Evolutionary conservation across 2,329 filamentous ascomycete species (phyloP).

Genomic region (Apiospora pterosperma): DNA sequence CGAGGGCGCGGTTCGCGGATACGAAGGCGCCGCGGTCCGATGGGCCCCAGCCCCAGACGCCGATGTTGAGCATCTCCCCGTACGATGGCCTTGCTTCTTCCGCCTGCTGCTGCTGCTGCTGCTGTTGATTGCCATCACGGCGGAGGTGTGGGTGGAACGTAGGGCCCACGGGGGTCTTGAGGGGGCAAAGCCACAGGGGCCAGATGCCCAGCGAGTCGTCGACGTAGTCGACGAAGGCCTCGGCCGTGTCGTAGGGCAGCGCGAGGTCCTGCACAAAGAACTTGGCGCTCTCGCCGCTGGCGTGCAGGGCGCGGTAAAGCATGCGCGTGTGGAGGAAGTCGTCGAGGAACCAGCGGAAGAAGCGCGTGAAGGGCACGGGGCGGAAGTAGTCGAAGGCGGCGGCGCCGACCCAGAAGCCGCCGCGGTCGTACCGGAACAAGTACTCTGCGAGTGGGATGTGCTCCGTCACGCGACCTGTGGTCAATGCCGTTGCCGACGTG

Average conservation of each 20-base stretch:
- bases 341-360: slow-evolving; percentile 66
- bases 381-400: slow-evolving; percentile 66
- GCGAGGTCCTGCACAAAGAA: slow-evolving; percentile 68
- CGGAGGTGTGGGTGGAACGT: slow-evolving; percentile 55
- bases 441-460: slow-evolving; percentile 69
- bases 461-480: slow-evolving; percentile 35
- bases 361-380: slow-evolving; percentile 60
- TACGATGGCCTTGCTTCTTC: slow-evolving; percentile 5
- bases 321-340: slow-evolving; percentile 72
- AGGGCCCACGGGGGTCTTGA: slow-evolving; percentile 44
- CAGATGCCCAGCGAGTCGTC: slow-evolving; percentile 49
- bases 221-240: slow-evolving; percentile 54
- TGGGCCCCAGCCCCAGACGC: slow-evolving; percentile 79
- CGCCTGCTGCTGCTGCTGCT: not conserved
- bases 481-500: not conserved
- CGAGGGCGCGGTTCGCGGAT: slow-evolving; percentile 65
- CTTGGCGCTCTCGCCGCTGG: slow-evolving; percentile 59
- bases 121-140: not conserved
- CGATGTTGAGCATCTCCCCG: slow-evolving; percentile 54
- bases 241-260: slow-evolving; percentile 50
- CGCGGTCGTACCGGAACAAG: slow-evolving; percentile 73
- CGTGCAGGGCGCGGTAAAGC: slow-evolving; percentile 70
- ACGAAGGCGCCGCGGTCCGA: slow-evolving; percentile 57
- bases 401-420: slow-evolving; percentile 69
- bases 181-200: slow-evolving; percentile 59